Evolutionary conservation across 805 yeast genomes (phyloP), one percentile per base, ranked within the genome.

Genomic region (Maudiozyma turicensis): DNA sequence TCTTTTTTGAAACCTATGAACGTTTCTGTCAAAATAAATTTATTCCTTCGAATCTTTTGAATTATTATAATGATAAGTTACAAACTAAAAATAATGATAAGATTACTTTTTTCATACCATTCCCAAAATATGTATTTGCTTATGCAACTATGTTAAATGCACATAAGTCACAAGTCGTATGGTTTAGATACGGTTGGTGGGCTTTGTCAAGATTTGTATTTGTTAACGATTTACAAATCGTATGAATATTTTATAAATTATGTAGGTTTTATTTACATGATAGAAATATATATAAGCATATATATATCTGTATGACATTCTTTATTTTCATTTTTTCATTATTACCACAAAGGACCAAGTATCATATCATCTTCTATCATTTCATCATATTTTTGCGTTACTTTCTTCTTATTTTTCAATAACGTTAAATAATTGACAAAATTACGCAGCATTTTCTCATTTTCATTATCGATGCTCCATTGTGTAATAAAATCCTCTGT

Each of bases 181-280:
- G 97, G 97, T 93, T 84, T 65, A 74, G 99, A 55, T 86, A 85
- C 70, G 82, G 88, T 1, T 93, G 97, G 96, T 71, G 93, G 61
- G 50, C 77, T 6, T 66, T 82, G 13, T 84, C 95, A 51, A 73
- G 90, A 52, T 91, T 88, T 66, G 77, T 86, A 72, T 80, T 82
- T 41, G 76, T 77, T 46, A 90, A 91, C 65, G 89, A 86, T 58
- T 70, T 86, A 31, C 44, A 51, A 11, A 46, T 57, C 11, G 42
- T 53, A 39, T 14, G 14, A 32, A 29, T 41, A 29, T 41, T n/a
- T 29, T 38, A 38, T n/a, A 38, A 34, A 33, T 47, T 44, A 50
- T 50, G 39, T 50, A 48, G 49, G 37, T 51, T 3, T 39, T n/a
- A 39, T 39, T 39, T 39, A 13, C 15, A 10, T 38, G 40, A 20